Base-by-base conservation (phyloP, 2,329 filamentous ascomycete genomes). In the Alternaria sp. region DNA sequence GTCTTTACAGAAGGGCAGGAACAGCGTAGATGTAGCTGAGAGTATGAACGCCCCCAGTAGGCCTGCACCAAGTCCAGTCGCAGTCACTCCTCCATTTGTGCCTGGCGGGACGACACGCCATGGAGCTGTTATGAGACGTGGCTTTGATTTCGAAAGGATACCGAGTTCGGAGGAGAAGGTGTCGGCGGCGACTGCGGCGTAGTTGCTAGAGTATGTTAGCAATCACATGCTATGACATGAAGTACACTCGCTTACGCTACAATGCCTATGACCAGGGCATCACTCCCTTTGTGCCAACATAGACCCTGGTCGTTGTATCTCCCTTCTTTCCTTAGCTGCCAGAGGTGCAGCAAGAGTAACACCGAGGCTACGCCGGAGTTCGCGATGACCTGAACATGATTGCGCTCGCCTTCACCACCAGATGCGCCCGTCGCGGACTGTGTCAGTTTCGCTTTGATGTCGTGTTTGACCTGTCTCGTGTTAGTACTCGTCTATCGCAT, bases 101-200 rank as follows among this genome's bases (percentile, higher is more conserved):
- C 96, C 96, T 1, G 88, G 90, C 0, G 96, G 94, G 0, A 98
- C 96, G 67, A 88, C 87, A 63, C 92, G 90, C 74, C 96, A 86
- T 15, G 87, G 88, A 14, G 92, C 94, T 5, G 93, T 97, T 76
- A 99, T 95, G 41, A 99, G 87, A 37, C 94, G 89, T 9, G 96
- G 96, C 47, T 88, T 83, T 23, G 86, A 86, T 63, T 86, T 88
- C 7, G 94, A 91, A 12, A 99, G 85, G 60, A 99, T 99, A 14
- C 96, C 96, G 20, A 99, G 89, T 82, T 99, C 96, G 11, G 94
- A 97, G 61, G 92, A 94, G 78, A 97, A 96, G 0, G 96, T 99
- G 79, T 99, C 96, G 54, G 95, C 93, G 20, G 93, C 89, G 10
- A 97, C 94, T 53, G 93, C 92, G 25, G 94, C 95, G 75, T 99